A percentile compares a stretch with the other conserved stretches of the same genome.
phyloP scores from a whole-genome alignment of 2,329 filamentous ascomycete species.

The Bipolaris zeicola region DNA sequence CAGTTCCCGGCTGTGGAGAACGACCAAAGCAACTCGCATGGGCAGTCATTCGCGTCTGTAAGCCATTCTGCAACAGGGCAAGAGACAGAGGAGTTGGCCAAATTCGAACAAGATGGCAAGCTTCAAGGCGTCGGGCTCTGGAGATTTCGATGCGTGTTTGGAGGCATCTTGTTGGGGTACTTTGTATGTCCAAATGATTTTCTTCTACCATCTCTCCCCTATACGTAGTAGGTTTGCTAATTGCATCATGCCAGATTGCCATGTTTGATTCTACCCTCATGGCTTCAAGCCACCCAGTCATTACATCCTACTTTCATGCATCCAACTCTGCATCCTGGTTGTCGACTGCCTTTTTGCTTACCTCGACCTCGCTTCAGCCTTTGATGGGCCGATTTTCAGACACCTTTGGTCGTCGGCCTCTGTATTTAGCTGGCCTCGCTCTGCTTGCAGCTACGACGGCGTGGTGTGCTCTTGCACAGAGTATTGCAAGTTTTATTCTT shows the following conservation, averaged over 20 bases:
- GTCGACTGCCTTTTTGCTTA: slow-evolving; percentile 77
- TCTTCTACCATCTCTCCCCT: background rate
- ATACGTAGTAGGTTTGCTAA: background rate
- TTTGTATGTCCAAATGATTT: slow-evolving; percentile 38
- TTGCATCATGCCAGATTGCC: slow-evolving; percentile 32
- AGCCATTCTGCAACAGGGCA: slow-evolving; percentile 23
- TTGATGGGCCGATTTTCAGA: slow-evolving; percentile 76
- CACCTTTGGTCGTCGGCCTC: slow-evolving; percentile 69
- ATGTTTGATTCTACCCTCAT: slow-evolving; percentile 79
- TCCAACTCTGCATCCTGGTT: slow-evolving; percentile 84
- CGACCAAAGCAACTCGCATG: slow-evolving; percentile 30
- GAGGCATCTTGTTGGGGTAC: slow-evolving; percentile 45
- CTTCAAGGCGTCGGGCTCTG: slow-evolving; percentile 41
- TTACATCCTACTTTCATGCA: slow-evolving; percentile 78
- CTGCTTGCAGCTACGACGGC: slow-evolving; percentile 69
- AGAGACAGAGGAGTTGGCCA: slow-evolving; percentile 28
- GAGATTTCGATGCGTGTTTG: slow-evolving; percentile 47
- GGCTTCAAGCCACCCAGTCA: slow-evolving; percentile 80
- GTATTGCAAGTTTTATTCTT: slow-evolving; percentile 71
- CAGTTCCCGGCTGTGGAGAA: slow-evolving; percentile 32
- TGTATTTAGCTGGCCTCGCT: slow-evolving; percentile 67
- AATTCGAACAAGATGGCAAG: slow-evolving; percentile 40
- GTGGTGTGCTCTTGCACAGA: slow-evolving; percentile 71
- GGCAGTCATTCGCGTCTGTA: slow-evolving; percentile 32
- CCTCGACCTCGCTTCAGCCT: slow-evolving; percentile 76